Percentiles rank a stretch among this genome's conserved stretches.
Evolutionary conservation across 345 rosid genomes (phyloP).

Genomic region (Hibiscus syriacus): DNA sequence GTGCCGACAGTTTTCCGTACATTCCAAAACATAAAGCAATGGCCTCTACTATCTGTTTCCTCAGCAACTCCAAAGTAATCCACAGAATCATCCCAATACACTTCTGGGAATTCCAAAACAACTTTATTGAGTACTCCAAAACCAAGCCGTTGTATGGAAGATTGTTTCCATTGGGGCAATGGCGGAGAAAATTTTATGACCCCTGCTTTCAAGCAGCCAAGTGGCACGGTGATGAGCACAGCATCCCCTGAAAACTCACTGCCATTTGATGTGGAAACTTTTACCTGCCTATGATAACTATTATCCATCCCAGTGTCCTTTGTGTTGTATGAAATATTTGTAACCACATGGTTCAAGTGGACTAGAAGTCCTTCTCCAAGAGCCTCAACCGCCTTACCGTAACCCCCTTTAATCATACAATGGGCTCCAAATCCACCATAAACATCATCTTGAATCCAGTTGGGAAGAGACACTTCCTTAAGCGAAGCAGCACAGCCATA

Average conservation of each 20-base stretch:
- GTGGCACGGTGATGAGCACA: constrained; percentile 88
- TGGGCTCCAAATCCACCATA: constrained; percentile 99
- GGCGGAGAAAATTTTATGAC: constrained; percentile 79
- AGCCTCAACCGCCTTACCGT: constrained; percentile 79
- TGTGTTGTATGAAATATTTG: constrained; percentile 57
- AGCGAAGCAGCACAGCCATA: constrained; percentile 98
- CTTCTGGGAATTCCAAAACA: constrained; percentile 75
- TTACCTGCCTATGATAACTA: constrained; percentile 39
- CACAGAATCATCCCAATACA: constrained; percentile 95
- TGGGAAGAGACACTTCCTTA: constrained; percentile 91
- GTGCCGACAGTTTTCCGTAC: constrained; percentile 92
- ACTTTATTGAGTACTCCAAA: constrained; percentile 98
- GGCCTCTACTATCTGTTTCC: constrained; percentile 81
- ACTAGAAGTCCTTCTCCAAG: constrained; percentile 70
- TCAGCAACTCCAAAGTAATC: constrained; percentile 99
- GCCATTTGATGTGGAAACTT: constrained; percentile 72
- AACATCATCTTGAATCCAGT: constrained; percentile 99
- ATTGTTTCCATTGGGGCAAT: constrained; percentile 83
- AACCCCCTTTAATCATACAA: constrained; percentile 99
- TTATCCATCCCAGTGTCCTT: constrained; percentile 33
- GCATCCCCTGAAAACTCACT: constrained; percentile 81
- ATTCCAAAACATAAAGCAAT: constrained; percentile 99
- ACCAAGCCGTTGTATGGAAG: constrained; percentile 89
- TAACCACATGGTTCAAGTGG: constrained; percentile 59
- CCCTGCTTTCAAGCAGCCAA: constrained; percentile 98